These are phyloP conservation scores for Salix brachista DNA, from an alignment of 345 rosid genomes.

Conservation along the genomic window DNA sequence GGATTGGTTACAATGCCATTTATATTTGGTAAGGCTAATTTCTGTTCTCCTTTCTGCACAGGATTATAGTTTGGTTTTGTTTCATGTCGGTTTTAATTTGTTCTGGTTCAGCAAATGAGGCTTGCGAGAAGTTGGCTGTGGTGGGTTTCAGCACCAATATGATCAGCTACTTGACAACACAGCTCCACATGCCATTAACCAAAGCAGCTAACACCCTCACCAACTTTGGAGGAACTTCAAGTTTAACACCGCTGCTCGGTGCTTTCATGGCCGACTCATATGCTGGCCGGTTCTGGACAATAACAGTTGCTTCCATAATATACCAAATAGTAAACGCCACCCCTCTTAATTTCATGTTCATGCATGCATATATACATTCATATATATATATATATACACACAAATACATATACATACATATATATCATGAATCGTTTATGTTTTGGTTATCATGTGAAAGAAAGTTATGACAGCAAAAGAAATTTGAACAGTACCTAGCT, in stretches of 20 bases:
- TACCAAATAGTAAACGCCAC: constrained; percentile 54
- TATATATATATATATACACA: too few species aligned
- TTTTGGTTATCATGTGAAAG: too few species aligned
- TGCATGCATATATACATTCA: too few species aligned
- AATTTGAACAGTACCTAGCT: too few species aligned
- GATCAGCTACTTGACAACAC: constrained; percentile 79
- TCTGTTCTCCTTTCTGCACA: neutral
- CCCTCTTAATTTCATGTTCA: neutral
- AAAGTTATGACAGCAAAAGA: too few species aligned
- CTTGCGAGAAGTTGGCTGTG: constrained; percentile 83
- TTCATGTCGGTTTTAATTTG: neutral
- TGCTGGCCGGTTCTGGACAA: constrained; percentile 89
- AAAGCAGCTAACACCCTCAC: constrained; percentile 92
- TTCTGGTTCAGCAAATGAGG: constrained; percentile 60
- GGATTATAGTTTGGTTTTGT: neutral
- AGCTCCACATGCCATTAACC: constrained; percentile 81
- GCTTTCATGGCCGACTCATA: constrained; percentile 81
- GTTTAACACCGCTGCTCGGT: constrained; percentile 81
- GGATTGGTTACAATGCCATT: constrained; percentile 34
- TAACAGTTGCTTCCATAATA: constrained; percentile 58
- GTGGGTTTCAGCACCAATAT: constrained; percentile 78
- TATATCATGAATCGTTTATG: neutral
- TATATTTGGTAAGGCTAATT: constrained; percentile 23
- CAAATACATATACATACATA: too few species aligned
- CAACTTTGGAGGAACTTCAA: constrained; percentile 77